phyloP scores from a whole-genome alignment of 441 rosid species.

The Brassica balearica region DNA sequence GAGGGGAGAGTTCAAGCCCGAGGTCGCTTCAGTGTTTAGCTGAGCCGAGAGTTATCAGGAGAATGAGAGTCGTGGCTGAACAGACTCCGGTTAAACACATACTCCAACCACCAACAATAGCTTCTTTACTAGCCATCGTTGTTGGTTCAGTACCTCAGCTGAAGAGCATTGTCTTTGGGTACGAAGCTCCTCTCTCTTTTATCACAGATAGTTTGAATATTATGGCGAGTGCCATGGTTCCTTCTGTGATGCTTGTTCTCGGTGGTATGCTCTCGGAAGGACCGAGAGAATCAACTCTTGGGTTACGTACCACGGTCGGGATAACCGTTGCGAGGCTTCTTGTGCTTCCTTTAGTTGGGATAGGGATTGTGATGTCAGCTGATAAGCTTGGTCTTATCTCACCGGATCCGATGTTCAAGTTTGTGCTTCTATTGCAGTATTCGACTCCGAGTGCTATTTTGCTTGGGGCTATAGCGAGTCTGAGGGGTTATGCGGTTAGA shows the following conservation, averaged over 20 bases:
- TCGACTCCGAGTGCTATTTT: slow-evolving; percentile 93
- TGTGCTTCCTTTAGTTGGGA: slow-evolving; percentile 84
- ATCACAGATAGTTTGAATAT: slow-evolving; percentile 83
- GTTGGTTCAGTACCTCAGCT: slow-evolving; percentile 80
- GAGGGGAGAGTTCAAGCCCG: slow-evolving; percentile 55
- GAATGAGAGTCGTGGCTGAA: slow-evolving; percentile 81
- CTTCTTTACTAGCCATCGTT: slow-evolving; percentile 77
- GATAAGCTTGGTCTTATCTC: slow-evolving; percentile 63
- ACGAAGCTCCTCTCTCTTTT: slow-evolving; percentile 83
- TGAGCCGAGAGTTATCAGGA: slow-evolving; percentile 89
- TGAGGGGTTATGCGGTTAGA: slow-evolving; percentile 84
- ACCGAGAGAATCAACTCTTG: slow-evolving; percentile 81
- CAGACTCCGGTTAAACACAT: slow-evolving; percentile 88
- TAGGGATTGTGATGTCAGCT: slow-evolving; percentile 72
- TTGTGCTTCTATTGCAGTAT: slow-evolving; percentile 86
- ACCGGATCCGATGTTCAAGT: slow-evolving; percentile 75
- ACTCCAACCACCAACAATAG: slow-evolving; percentile 90
- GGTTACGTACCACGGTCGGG: slow-evolving; percentile 78
- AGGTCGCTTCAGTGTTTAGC: slow-evolving; percentile 75
- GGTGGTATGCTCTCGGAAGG: slow-evolving; percentile 97
- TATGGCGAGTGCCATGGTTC: slow-evolving; percentile 86
- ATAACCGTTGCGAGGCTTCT: slow-evolving; percentile 76
- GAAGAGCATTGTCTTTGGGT: slow-evolving; percentile 71
- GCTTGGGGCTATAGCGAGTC: slow-evolving; percentile 89
- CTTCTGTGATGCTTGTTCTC: slow-evolving; percentile 94